A percentile compares a stretch with the other conserved stretches of the same genome.
Conservation (phyloP, 805 yeast genomes). For the Hanseniaspora taiwanica region DNA sequence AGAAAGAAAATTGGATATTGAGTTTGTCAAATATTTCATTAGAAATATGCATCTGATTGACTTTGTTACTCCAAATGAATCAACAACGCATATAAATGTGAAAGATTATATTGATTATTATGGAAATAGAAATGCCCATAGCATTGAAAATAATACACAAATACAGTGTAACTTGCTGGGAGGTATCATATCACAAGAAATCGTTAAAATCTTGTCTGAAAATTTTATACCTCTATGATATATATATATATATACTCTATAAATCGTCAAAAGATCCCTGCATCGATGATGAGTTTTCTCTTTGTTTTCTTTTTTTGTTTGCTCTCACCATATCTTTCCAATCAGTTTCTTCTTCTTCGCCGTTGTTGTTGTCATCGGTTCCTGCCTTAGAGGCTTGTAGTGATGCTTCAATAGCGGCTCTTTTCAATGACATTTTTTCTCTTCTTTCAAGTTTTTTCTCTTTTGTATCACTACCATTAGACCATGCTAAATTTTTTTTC, state of each 20-base stretch:
- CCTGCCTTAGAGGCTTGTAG: conserved; percentile 26
- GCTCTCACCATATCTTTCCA: conserved; percentile 77
- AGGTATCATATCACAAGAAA: conserved; percentile 79
- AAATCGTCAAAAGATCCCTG: conserved; percentile 54
- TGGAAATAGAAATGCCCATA: conserved; percentile 38
- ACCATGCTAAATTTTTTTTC: conserved; percentile 64
- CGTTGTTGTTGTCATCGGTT: conserved; percentile 25
- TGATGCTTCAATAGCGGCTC: conserved; percentile 46
- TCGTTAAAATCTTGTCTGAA: conserved; percentile 55
- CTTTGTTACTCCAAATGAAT: too few relatives aligned
- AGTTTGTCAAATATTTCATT: too few relatives aligned
- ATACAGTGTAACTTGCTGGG: conserved; percentile 70
- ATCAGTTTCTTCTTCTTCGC: conserved; percentile 42
- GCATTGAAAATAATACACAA: conserved; percentile 17
- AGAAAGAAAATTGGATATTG: too few relatives aligned
- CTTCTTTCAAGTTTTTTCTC: conserved; percentile 51
- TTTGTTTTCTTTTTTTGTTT: conserved; percentile 38
- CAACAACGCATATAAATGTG: too few relatives aligned
- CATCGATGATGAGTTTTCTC: conserved; percentile 21
- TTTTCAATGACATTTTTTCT: conserved; percentile 41
- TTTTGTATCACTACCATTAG: conserved; percentile 49
- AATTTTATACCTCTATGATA: conserved; percentile 54
- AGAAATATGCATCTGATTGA: too few relatives aligned
- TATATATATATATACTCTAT: conserved; percentile 12
- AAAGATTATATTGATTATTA: too few relatives aligned